Percentiles rank a stretch among this genome's conserved stretches.
phyloP scores from a whole-genome alignment of 2,329 filamentous ascomycete genomes.

The Colletotrichum cereale region DNA sequence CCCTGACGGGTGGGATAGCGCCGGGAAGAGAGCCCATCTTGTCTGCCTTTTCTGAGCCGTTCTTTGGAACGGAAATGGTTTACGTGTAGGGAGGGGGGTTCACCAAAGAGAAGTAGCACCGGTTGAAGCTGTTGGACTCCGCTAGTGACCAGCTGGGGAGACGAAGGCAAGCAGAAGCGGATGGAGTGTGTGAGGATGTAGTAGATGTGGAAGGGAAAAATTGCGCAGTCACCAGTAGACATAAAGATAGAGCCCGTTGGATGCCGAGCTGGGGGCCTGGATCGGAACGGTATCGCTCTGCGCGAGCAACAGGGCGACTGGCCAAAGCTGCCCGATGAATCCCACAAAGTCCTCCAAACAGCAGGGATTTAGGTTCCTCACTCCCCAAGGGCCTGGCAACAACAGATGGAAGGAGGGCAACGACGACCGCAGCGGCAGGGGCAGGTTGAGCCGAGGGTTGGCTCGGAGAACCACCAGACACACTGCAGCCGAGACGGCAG shows the following conservation, averaged over 20 bases:
- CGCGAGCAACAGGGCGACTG: conserved; percentile 22
- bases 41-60: conserved; percentile 3
- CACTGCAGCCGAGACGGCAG: conserved; percentile 30
- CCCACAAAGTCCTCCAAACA: conserved; percentile 21
- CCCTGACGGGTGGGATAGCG: conserved; percentile 57
- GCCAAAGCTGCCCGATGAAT: conserved; percentile 31
- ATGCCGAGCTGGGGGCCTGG: conserved; percentile 36
- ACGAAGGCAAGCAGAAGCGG: conserved; percentile 26
- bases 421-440: not conserved
- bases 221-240: conserved; percentile 27
- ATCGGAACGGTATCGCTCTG: conserved; percentile 25
- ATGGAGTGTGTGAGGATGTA: conserved; percentile 25
- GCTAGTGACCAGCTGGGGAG: conserved; percentile 7
- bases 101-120: not conserved
- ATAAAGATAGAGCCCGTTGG: conserved; percentile 31
- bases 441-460: conserved; percentile 34
- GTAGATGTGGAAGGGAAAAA: conserved; percentile 26
- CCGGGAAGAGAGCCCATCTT: conserved; percentile 41
- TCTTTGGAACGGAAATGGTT: not conserved
- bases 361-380: conserved; percentile 21
- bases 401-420: not conserved
- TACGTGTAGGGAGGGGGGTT: not conserved
- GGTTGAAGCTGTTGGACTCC: conserved; percentile 14
- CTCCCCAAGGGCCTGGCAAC: conserved; percentile 7
- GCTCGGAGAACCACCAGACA: conserved; percentile 29